Percentiles rank a stretch among this genome's conserved stretches.
Conservation (phyloP, 148 eudicot species). For the Rhododendron vialii region DNA sequence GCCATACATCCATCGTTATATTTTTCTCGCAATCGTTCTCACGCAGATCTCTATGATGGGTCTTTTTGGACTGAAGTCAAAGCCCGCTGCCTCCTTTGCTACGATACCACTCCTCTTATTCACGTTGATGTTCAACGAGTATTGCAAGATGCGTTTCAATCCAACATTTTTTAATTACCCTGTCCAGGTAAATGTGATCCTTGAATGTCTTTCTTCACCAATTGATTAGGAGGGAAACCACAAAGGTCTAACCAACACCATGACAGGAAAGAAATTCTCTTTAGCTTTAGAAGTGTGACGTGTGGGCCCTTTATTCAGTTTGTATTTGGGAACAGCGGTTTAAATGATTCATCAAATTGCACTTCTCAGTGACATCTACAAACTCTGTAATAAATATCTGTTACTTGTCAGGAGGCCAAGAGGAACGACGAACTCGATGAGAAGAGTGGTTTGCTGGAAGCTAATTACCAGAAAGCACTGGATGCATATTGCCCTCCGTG, state of each 20-base stretch:
- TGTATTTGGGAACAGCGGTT: background rate
- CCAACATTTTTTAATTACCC: slow-evolving; percentile 58
- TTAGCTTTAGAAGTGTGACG: background rate
- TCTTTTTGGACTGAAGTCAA: slow-evolving; percentile 81
- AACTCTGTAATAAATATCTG: background rate
- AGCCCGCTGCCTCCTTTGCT: slow-evolving; percentile 80
- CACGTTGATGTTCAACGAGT: slow-evolving; percentile 75
- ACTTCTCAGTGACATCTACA: background rate
- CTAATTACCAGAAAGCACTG: slow-evolving; percentile 42
- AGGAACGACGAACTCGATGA: slow-evolving; percentile 65
- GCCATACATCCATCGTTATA: slow-evolving; percentile 81
- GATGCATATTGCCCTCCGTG: slow-evolving; percentile 72
- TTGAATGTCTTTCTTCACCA: background rate
- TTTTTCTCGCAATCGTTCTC: slow-evolving; percentile 58
- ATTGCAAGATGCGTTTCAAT: slow-evolving; percentile 84
- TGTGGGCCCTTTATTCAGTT: background rate
- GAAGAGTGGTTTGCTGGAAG: slow-evolving; percentile 39
- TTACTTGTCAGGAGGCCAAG: slow-evolving; percentile 41
- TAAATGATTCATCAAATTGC: background rate
- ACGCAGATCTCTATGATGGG: slow-evolving; percentile 93
- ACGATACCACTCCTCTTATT: slow-evolving; percentile 66
- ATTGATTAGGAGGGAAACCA: background rate
- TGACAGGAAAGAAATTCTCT: background rate
- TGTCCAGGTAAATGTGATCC: slow-evolving; percentile 46
- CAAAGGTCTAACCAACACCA: background rate